Percentiles rank a stretch among this genome's conserved stretches.
Conservation (phyloP, 1,284 basidiomycete species). For the Pterula multifida region DNA sequence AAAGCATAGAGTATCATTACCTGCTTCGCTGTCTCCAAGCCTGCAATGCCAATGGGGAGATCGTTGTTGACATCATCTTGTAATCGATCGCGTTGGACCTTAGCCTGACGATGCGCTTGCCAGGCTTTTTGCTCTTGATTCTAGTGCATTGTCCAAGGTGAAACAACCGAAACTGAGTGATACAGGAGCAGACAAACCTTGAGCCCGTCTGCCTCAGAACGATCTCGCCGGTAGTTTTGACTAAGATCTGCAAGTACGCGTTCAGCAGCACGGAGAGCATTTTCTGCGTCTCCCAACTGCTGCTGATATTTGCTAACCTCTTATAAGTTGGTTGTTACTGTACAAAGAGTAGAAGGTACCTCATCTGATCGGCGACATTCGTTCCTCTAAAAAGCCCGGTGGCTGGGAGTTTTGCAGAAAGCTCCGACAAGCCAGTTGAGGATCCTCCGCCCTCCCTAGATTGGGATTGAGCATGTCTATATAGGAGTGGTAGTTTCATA, state of each 20-base stretch:
- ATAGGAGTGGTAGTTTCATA: too few relatives aligned
- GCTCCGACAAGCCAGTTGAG: constrained; percentile 24
- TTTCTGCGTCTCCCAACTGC: constrained; percentile 14
- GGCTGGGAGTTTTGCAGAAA: constrained; percentile 25
- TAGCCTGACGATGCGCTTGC: constrained; percentile 16
- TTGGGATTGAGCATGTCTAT: too few relatives aligned
- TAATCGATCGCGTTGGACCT: constrained; percentile 16
- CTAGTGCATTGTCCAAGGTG: constrained; percentile 13
- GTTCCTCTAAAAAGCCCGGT: constrained; percentile 38
- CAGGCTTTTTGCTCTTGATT: constrained; percentile 14
- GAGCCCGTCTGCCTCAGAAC: constrained; percentile 14
- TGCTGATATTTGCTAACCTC: constrained; percentile 16
- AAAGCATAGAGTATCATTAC: constrained; percentile 18
- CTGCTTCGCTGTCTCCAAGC: constrained; percentile 45
- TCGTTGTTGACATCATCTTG: constrained; percentile 60
- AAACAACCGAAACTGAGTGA: background rate
- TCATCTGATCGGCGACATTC: constrained; percentile 22
- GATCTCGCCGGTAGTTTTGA: constrained; percentile 11
- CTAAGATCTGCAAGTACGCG: constrained; percentile 10
- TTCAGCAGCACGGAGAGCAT: constrained; percentile 10
- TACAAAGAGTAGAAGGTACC: constrained; percentile 15
- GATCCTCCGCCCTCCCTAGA: constrained; percentile 53
- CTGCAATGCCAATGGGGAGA: constrained; percentile 59
- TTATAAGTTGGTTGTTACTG: too few relatives aligned
- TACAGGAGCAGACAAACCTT: constrained; percentile 13